A percentile compares a stretch with the other conserved stretches of the same genome.
Conservation (phyloP, 148 eudicot species). For the Rhododendron molle region DNA sequence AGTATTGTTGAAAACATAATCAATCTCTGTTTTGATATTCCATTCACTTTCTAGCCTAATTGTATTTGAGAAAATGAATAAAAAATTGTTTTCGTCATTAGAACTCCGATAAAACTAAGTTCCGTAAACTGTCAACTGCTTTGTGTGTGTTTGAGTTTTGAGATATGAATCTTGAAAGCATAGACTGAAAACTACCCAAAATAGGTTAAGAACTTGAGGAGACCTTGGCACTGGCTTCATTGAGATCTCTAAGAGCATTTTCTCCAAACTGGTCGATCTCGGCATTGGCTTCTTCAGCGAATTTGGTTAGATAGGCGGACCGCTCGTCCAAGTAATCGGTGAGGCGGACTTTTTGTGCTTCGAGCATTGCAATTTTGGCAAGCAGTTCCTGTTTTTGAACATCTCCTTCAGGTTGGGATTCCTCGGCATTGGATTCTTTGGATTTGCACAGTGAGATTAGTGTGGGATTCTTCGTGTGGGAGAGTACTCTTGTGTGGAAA, state of each 20-base stretch:
- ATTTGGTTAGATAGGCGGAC: conserved; percentile 60
- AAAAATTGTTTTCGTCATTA: not conserved
- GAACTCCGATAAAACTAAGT: not conserved
- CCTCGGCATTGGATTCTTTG: conserved; percentile 31
- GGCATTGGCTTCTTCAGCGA: conserved; percentile 79
- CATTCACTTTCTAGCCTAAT: not conserved
- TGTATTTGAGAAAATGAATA: not conserved
- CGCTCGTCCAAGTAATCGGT: conserved; percentile 79
- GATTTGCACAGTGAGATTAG: conserved; percentile 35
- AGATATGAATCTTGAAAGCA: not conserved
- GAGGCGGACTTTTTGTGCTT: conserved; percentile 72
- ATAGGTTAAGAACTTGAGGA: conserved; percentile 16
- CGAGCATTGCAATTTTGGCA: conserved; percentile 76
- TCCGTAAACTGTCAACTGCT: not conserved
- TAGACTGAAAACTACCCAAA: not conserved
- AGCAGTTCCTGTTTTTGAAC: conserved; percentile 60
- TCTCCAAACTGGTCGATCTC: conserved; percentile 82
- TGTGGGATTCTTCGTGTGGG: conserved; percentile 20
- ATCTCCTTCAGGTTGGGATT: conserved; percentile 53
- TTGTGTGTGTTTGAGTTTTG: not conserved
- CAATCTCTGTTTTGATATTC: not conserved
- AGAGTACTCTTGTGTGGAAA: conserved; percentile 20
- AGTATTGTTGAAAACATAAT: not conserved
- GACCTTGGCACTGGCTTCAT: conserved; percentile 80
- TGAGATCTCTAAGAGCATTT: conserved; percentile 69